These are phyloP conservation scores for Chaetomiaceae sp. DNA, from an alignment of 2,329 filamentous ascomycete species.

Conservation along the genomic window DNA sequence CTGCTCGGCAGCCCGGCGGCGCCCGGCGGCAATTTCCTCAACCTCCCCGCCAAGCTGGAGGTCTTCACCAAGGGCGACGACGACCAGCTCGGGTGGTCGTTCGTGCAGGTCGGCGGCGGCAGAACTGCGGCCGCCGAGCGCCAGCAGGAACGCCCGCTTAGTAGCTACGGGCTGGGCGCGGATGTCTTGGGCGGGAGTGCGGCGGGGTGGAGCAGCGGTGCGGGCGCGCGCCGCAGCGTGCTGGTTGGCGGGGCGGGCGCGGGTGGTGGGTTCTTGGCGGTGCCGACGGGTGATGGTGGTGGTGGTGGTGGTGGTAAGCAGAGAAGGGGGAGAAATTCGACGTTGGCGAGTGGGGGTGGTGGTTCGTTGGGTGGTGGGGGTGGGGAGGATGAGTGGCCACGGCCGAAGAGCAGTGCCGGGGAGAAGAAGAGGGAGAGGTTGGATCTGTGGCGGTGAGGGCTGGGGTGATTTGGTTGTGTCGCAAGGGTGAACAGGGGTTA, in stretches of 20 bases:
- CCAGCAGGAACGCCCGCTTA: slow-evolving; percentile 39
- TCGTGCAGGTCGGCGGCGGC: slow-evolving; percentile 41
- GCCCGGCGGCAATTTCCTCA: slow-evolving; percentile 27
- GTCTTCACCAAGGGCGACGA: slow-evolving; percentile 56
- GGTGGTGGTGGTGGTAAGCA: background rate
- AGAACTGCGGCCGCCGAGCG: slow-evolving; percentile 23
- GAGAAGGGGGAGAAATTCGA: slow-evolving; percentile 1
- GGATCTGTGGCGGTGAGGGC: slow-evolving; percentile 23
- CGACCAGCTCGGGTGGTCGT: slow-evolving; percentile 50
- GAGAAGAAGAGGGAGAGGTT: slow-evolving; percentile 23
- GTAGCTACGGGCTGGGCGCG: slow-evolving; percentile 52
- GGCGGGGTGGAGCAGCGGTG: slow-evolving; percentile 44
- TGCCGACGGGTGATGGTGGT: slow-evolving; percentile 33
- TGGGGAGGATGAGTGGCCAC: slow-evolving; percentile 22
- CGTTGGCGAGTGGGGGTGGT: background rate
- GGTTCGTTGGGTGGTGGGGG: slow-evolving; percentile 1
- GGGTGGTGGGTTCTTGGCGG: slow-evolving; percentile 46
- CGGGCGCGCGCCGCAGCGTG: slow-evolving; percentile 47
- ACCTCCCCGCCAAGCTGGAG: slow-evolving; percentile 49
- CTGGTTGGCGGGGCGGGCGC: slow-evolving; percentile 46
- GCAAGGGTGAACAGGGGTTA: no score
- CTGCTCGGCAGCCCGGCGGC: no score
- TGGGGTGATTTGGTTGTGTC: background rate
- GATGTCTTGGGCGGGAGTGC: slow-evolving; percentile 36
- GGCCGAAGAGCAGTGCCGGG: slow-evolving; percentile 21